Evolutionary conservation across 2,329 filamentous ascomycete genomes (phyloP), one percentile per base, ranked within the genome.

Genomic region (Alternaria conjuncta): DNA sequence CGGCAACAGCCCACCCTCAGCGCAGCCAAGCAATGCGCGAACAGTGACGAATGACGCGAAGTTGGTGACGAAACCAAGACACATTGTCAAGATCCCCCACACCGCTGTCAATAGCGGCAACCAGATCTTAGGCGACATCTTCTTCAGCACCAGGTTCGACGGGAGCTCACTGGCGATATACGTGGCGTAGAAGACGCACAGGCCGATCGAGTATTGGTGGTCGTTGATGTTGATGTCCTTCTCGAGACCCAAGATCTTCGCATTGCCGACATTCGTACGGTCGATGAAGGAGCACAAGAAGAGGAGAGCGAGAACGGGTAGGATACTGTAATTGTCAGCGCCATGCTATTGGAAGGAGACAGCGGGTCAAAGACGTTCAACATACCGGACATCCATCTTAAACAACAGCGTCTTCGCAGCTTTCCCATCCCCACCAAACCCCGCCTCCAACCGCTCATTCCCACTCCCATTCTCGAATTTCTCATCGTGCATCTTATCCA

Each of bases 191-290:
- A 89, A 91, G 2, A 89, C 86, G 12, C 87, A 84, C 28, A 92
- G 80, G 1, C 88, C 89, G 45, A 87, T 85, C 51, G 88, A 86
- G 75, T 91, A 92, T 72, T 92, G 87, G 58, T 84, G 79, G 61
- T 89, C 86, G 6, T 80, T 86, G 66, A 92, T 87, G 47, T 71
- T 61, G 10, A 77, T 67, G 70, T 89, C 86, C 1, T 80, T 68
- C 68, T 90, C 86, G 13, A 92, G 82, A 1, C 87, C 86, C 55
- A 90, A 84, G 9, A 92, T 87, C 64, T 88, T 88, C 23, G 89
- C 90, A 71, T 92, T 92, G 41, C 90, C 90, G 41, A 92, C 88
- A 73, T 92, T 92, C n/a, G 89, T 91, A 45, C 90, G 85, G 76
- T 92, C 90, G 59, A 87, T 82, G 66, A 87, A 87, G 1, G 88